Base-by-base conservation (phyloP, 768 basidiomycete species). In the Tephrocybe sp. region DNA sequence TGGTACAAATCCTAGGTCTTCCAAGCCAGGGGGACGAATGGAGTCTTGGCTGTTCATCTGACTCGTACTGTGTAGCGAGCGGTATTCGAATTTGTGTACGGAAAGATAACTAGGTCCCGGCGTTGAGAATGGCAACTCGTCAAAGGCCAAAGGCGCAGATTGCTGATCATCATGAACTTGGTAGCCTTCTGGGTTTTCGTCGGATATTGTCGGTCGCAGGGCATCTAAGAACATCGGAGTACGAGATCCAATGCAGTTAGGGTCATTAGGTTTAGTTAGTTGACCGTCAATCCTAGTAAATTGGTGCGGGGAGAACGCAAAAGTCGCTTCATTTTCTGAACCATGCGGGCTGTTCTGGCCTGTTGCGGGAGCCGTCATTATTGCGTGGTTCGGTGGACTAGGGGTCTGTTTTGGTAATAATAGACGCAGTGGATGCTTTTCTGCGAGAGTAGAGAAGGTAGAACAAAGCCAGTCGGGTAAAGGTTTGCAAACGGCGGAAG, bases 391-490 rank as follows among this genome's bases (percentile, higher is more conserved):
- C 5, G 42, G 30, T n/a, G 46, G 32, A 24, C 18, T 26, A 14
- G 36, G n/a, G 18, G 30, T 36, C 21, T 32, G 38, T 37, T 23
- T 55, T 11, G 72, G 72, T 21, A 76, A 55, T 20, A 82, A 69
- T 8, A 71, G 57, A 9, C 79, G 74, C 8, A 83, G 61, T 28
- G 81, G 81, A 60, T 84, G 76, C 26, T 69, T 65, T 14, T 67
- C 56, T 11, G 71, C 62, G 17, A 86, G 68, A 20, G 70, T 70
- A 40, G 68, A 70, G 45, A 88, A 76, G 3, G 83, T 81, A 33
- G 68, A 61, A 21, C 71, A 69, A 12, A 86, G 73, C 86, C 86
- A 88, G 21, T 62, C 58, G 3, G 85, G 85, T 20, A 86, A 66
- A 3, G 69, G 57, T 36, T 67, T 66, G 18, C 24, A 39, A 18